Conservation (phyloP, 495 filamentous ascomycete genomes). For the Xanthoparmelia taractica region DNA sequence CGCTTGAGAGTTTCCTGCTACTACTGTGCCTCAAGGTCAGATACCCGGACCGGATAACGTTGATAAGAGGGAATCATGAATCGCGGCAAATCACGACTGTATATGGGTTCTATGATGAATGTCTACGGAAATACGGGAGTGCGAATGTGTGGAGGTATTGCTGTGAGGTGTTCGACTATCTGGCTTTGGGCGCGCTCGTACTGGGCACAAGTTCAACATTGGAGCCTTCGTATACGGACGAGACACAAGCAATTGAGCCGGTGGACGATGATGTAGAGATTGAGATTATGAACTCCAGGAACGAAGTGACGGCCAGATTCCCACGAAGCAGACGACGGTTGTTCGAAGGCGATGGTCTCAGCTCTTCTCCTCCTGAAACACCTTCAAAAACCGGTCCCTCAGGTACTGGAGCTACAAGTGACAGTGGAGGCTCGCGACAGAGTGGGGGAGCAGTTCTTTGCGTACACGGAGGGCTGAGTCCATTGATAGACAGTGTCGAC, state of each 20-base stretch:
- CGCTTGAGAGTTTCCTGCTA: slow-evolving; percentile 89
- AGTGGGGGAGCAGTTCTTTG: slow-evolving; percentile 81
- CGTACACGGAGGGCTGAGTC: slow-evolving; percentile 88
- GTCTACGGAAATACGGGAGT: slow-evolving; percentile 90
- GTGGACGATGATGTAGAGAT: slow-evolving; percentile 74
- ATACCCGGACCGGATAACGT: slow-evolving; percentile 93
- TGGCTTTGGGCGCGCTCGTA: slow-evolving; percentile 90
- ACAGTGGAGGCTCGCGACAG: slow-evolving; percentile 56
- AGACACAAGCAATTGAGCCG: slow-evolving; percentile 39
- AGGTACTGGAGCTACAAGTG: slow-evolving; percentile 67
- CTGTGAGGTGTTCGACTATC: slow-evolving; percentile 97
- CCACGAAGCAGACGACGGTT: slow-evolving; percentile 43
- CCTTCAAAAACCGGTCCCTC: slow-evolving; percentile 57
- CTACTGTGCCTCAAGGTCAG: slow-evolving; percentile 94
- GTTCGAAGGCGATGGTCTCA: slow-evolving; percentile 11
- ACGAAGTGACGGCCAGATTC: slow-evolving; percentile 67
- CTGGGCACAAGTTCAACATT: slow-evolving; percentile 77
- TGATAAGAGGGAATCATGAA: slow-evolving; percentile 96
- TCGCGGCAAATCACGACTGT: slow-evolving; percentile 96
- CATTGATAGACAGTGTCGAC: slow-evolving; percentile 87
- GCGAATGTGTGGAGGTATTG: slow-evolving; percentile 98
- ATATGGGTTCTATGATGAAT: slow-evolving; percentile 99
- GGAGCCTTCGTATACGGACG: slow-evolving; percentile 43
- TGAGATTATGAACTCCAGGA: slow-evolving; percentile 77
- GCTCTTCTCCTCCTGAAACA: slow-evolving; percentile 38